A percentile compares a stretch with the other conserved stretches of the same genome.
Conservation (phyloP, 495 filamentous ascomycete genomes). For the Bacidia gigantensis region DNA sequence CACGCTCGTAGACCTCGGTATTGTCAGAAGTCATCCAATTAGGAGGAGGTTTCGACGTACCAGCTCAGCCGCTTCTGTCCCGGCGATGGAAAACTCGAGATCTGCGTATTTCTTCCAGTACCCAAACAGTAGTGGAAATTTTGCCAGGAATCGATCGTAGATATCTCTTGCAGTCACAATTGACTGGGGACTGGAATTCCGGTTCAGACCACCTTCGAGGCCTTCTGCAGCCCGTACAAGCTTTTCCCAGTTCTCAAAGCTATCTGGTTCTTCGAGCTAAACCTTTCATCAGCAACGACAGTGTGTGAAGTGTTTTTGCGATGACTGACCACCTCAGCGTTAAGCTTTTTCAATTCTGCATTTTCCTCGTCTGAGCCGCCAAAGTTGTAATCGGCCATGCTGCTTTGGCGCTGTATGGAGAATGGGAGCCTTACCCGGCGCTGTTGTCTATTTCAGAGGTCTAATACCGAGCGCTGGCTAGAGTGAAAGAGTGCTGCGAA, state of each 20-base stretch:
- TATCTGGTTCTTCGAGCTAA: constrained; percentile 64
- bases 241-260: constrained; percentile 91
- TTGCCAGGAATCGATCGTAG: constrained; percentile 87
- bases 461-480: too few species aligned
- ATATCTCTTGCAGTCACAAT: constrained; percentile 70
- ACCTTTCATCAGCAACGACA: background rate
- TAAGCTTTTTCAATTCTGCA: constrained; percentile 66
- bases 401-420: background rate
- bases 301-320: background rate
- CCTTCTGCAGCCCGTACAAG: constrained; percentile 68
- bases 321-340: constrained; percentile 60
- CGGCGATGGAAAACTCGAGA: constrained; percentile 88
- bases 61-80: constrained; percentile 96
- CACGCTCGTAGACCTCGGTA: constrained; percentile 89
- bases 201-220: constrained; percentile 85
- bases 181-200: constrained; percentile 90
- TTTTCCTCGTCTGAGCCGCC: constrained; percentile 76
- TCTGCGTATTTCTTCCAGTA: constrained; percentile 99
- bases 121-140: constrained; percentile 90
- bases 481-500: too few species aligned
- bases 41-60: constrained; percentile 33
- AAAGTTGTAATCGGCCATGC: constrained; percentile 49
- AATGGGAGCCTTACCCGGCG: too few species aligned
- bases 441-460: too few species aligned
- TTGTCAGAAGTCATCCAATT: background rate